phyloP scores from a whole-genome alignment of 225 moss, liverwort and hornwort genomes.

The Physcomitrium patens region DNA sequence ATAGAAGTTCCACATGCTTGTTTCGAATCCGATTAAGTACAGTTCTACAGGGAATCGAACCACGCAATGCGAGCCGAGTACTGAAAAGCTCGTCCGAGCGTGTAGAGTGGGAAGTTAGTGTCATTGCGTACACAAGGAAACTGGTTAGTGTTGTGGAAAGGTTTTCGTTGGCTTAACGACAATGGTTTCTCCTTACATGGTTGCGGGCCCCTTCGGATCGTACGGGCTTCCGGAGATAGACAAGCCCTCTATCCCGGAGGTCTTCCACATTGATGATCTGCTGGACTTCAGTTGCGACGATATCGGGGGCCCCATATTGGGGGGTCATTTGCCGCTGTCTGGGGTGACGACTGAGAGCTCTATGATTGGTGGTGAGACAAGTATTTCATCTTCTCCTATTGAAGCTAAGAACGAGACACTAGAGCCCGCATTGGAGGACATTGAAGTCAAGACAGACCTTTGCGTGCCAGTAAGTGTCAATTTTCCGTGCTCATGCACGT shows the following conservation, averaged over 20 bases:
- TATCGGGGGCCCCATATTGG: conserved; percentile 91
- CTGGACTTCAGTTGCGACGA: conserved; percentile 95
- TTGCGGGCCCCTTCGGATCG: conserved; percentile 32
- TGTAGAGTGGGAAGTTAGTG: neutral
- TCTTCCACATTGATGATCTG: conserved; percentile 90
- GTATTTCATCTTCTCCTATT: conserved; percentile 33
- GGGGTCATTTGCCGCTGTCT: conserved; percentile 57
- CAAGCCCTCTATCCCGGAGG: conserved; percentile 55
- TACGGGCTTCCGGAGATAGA: conserved; percentile 40
- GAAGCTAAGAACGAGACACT: conserved; percentile 31
- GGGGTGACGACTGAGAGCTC: conserved; percentile 59
- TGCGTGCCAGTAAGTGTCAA: conserved; percentile 90
- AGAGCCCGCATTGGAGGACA: conserved; percentile 30
- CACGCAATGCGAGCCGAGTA: neutral
- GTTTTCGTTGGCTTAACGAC: neutral
- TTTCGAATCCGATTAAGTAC: no score
- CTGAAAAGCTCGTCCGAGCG: neutral
- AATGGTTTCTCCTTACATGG: conserved; percentile 46
- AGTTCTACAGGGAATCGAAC: neutral
- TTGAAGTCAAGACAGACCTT: conserved; percentile 61
- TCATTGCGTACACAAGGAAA: neutral
- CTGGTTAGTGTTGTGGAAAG: neutral
- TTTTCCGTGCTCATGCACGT: conserved; percentile 21
- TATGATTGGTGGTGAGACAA: conserved; percentile 41
- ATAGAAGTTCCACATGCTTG: no score